Percentiles rank a stretch among this genome's conserved stretches.
Conservation (phyloP, 1,139 yeast species). For the Torulaspora pretoriensis region DNA sequence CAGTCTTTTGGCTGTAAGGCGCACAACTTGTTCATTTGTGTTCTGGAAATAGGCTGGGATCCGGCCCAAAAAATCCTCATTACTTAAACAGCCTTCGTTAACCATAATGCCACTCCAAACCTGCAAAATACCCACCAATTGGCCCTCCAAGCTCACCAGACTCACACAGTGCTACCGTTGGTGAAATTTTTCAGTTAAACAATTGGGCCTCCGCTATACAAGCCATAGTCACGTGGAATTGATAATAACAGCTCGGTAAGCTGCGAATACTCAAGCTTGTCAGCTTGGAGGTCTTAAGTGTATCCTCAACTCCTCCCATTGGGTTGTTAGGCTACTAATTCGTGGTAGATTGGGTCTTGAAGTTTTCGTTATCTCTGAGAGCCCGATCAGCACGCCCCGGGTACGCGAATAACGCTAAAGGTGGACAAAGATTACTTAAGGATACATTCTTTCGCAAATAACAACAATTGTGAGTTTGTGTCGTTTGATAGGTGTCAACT, state of each 20-base stretch:
- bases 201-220: not conserved
- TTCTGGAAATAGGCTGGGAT: slow-evolving; percentile 25
- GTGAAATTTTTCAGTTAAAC: slow-evolving; percentile 2
- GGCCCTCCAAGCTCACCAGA: not conserved
- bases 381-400: slow-evolving; percentile 3
- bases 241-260: not conserved
- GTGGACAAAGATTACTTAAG: not conserved
- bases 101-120: slow-evolving; percentile 4
- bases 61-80: slow-evolving; percentile 24
- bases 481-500: too few relatives aligned
- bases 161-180: not conserved
- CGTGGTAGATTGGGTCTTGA: not conserved
- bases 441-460: not conserved
- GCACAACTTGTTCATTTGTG: slow-evolving; percentile 31
- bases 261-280: too few relatives aligned
- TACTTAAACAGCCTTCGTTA: slow-evolving; percentile 11
- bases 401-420: not conserved
- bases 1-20: slow-evolving; percentile 30
- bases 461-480: not conserved
- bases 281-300: too few relatives aligned
- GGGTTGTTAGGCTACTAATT: not conserved
- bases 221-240: not conserved
- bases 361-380: not conserved
- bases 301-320: too few relatives aligned
- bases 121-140: not conserved